These are phyloP conservation scores for Aspergillus quadrilineatus DNA, from an alignment of 2,329 filamentous ascomycete species.

Conservation along the genomic window DNA sequence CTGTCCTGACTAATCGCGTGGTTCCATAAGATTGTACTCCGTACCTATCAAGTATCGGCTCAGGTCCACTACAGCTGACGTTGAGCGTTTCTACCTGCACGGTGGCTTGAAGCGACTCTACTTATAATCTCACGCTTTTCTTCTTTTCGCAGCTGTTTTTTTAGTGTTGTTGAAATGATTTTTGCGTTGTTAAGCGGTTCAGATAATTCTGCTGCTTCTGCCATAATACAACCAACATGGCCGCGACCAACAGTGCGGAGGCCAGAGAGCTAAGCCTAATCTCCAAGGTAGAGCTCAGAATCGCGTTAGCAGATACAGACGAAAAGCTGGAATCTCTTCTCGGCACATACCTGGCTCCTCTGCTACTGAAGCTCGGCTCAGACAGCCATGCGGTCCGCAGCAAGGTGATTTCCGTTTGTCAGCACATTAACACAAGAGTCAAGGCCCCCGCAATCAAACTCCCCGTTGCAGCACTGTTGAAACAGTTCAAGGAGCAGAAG, in stretches of 20 bases:
- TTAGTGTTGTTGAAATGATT: neutral
- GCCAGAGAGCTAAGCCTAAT: constrained; percentile 77
- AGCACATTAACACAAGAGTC: constrained; percentile 67
- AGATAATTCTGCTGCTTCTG: neutral
- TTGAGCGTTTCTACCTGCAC: constrained; percentile 13
- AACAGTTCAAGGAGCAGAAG: constrained; percentile 81
- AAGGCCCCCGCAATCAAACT: constrained; percentile 67
- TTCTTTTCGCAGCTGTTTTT: neutral
- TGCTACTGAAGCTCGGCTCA: constrained; percentile 83
- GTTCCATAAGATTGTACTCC: neutral
- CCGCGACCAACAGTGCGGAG: constrained; percentile 37
- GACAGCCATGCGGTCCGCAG: constrained; percentile 76
- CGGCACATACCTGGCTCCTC: constrained; percentile 72
- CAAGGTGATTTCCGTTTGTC: constrained; percentile 71
- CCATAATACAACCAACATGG: constrained; percentile 27
- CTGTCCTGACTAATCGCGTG: constrained; percentile 21
- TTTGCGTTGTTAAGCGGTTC: constrained; percentile 11
- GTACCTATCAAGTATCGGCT: neutral
- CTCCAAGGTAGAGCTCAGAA: constrained; percentile 80
- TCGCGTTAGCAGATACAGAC: constrained; percentile 80
- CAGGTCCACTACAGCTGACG: constrained; percentile 19
- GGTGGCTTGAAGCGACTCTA: neutral
- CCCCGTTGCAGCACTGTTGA: constrained; percentile 77
- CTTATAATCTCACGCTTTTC: neutral
- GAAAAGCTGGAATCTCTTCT: constrained; percentile 76